phyloP scores from a whole-genome alignment of 2,329 filamentous ascomycete genomes.

The Colletotrichum sp. region DNA sequence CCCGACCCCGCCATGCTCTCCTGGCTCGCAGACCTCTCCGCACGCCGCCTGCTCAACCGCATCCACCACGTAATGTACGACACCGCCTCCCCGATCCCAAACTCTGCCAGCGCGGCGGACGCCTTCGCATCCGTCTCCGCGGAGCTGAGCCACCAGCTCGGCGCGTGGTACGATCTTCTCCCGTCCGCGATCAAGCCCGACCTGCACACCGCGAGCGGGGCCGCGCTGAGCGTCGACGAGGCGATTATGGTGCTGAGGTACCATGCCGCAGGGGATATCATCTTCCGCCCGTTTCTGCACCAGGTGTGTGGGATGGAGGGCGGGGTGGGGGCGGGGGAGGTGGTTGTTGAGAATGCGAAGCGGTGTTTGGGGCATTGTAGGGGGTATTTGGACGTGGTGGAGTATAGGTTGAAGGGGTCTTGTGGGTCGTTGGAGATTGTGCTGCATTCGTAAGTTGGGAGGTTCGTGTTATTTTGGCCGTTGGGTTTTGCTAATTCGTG shows the following conservation, averaged over 20 bases:
- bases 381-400: neutral
- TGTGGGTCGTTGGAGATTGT: neutral
- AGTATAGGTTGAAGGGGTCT: neutral
- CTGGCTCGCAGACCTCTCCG: slow-evolving; percentile 25
- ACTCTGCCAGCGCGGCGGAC: neutral
- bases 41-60: slow-evolving; percentile 26
- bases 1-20: slow-evolving; percentile 20
- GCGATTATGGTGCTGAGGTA: neutral
- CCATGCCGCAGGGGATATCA: neutral
- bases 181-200: slow-evolving; percentile 27
- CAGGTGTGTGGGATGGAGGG: neutral
- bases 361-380: neutral
- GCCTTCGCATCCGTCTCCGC: slow-evolving; percentile 23
- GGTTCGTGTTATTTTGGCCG: neutral
- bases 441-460: neutral
- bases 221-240: neutral
- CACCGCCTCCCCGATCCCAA: slow-evolving; percentile 18
- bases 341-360: slow-evolving; percentile 1
- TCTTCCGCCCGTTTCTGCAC: neutral
- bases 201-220: neutral
- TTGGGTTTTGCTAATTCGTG: too few species aligned
- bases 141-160: slow-evolving; percentile 26
- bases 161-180: slow-evolving; percentile 28
- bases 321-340: neutral
- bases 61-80: slow-evolving; percentile 28